Conservation (phyloP, 345 rosid species). For the Populus nigra region DNA sequence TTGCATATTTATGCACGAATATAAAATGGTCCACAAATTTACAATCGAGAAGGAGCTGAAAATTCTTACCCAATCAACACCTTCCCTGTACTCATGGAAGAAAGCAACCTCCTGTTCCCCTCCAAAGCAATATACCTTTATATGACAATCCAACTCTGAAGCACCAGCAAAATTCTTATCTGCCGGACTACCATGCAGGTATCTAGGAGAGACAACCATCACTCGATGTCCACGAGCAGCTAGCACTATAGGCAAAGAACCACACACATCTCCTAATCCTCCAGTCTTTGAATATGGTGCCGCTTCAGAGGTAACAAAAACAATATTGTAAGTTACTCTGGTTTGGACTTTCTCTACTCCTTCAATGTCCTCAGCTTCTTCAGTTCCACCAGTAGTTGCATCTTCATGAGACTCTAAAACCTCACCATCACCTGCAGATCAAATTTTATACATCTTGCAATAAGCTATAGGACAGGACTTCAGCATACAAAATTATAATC, state of each 20-base stretch:
- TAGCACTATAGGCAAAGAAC: constrained; percentile 82
- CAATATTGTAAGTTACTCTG: constrained; percentile 44
- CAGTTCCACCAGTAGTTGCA: constrained; percentile 21
- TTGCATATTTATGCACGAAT: neutral
- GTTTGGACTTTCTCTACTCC: constrained; percentile 28
- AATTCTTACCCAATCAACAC: constrained; percentile 88
- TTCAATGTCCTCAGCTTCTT: constrained; percentile 36
- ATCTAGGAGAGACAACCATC: constrained; percentile 90
- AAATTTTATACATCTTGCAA: neutral
- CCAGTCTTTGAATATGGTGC: constrained; percentile 98
- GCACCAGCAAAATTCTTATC: constrained; percentile 51
- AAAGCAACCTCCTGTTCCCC: constrained; percentile 76
- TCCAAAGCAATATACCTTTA: constrained; percentile 67
- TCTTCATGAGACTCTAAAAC: constrained; percentile 25
- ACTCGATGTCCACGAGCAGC: constrained; percentile 88
- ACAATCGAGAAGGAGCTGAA: neutral
- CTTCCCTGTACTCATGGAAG: constrained; percentile 78
- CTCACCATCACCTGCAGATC: constrained; percentile 37
- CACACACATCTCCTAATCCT: constrained; percentile 93
- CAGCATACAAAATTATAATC: neutral
- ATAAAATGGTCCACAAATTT: neutral
- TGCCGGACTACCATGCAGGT: constrained; percentile 55
- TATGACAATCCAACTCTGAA: constrained; percentile 39
- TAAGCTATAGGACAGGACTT: constrained; percentile 3
- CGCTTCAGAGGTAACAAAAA: constrained; percentile 90